Evolutionary conservation across 768 basidiomycete species (phyloP), one percentile per base, ranked within the genome.

Genomic region (Hypsizygus marmoreus): DNA sequence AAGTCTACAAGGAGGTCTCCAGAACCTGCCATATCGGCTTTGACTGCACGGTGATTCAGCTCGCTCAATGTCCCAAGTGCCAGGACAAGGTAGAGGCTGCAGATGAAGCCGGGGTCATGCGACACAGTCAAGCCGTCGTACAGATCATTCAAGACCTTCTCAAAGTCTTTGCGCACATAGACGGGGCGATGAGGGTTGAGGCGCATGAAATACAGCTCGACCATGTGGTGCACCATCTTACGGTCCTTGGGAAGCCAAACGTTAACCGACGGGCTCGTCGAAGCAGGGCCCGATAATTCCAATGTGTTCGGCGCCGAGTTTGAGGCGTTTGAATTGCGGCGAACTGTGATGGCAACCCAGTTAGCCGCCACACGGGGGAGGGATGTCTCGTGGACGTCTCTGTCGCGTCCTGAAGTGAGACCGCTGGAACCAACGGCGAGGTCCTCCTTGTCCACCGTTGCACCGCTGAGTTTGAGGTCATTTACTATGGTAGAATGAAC

Each of bases 21-120:
- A 20, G 66, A 59, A 11, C 72, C 70, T 36, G 76, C 71, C 31
- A 75, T 69, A 32, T 84, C 78, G 35, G 72, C 64, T 16, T 75
- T 67, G 49, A 74, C 79, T 1, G 79, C 82, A 46, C 80, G 82
- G 55, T 88, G 80, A 58, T 89, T 91, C 53, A 91, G 75, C 56
- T 91, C 88, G 67, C 84, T 86, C 53, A 92, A 73, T 1, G 91
- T 91, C 2, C 90, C 90, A 1, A 93, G 76, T 0, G 88, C 90
- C 40, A 92, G 67, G 30, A 92, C 69, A 20, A 92, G 71, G 60
- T 92, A 91, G 46, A 87, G 62, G 62, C 84, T 82, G 66, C 87
- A 91, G 4, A 93, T 58, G 63, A 80, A 88, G 14, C 91, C 91
- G 10, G 88, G 86, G 58, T 92, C 90, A 51, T 80, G 75, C 2